A percentile compares a stretch with the other conserved stretches of the same genome.
Conservation (phyloP, 768 basidiomycete species). For the Candolleomyces aberdarensis region DNA sequence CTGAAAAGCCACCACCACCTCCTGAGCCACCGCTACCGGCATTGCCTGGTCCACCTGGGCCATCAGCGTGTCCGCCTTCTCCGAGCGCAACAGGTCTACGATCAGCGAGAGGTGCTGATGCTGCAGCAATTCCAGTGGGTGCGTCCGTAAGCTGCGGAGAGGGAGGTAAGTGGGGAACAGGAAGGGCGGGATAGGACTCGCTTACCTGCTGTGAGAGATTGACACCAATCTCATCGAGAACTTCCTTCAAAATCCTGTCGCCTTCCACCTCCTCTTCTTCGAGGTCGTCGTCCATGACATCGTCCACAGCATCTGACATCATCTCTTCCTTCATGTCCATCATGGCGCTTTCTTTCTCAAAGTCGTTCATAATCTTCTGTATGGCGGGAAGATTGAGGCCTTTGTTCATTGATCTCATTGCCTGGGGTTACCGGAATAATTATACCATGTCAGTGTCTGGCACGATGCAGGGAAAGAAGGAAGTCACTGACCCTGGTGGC, state of each 20-base stretch:
- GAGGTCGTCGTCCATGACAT: slow-evolving; percentile 88
- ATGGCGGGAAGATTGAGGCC: slow-evolving; percentile 94
- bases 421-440: slow-evolving; percentile 43
- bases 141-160: slow-evolving; percentile 71
- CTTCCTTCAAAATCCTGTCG: slow-evolving; percentile 92
- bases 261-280: slow-evolving; percentile 97
- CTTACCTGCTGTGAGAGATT: slow-evolving; percentile 79
- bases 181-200: background rate
- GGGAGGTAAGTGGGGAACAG: slow-evolving; percentile 1
- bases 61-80: slow-evolving; percentile 45
- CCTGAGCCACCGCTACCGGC: slow-evolving; percentile 33
- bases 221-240: slow-evolving; percentile 96
- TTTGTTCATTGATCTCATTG: slow-evolving; percentile 97
- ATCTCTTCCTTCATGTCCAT: slow-evolving; percentile 99
- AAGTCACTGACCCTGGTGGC: slow-evolving; percentile 79
- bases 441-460: slow-evolving; percentile 6
- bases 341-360: slow-evolving; percentile 93
- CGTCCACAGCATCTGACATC: slow-evolving; percentile 99
- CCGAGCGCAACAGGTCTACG: slow-evolving; percentile 87
- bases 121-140: slow-evolving; percentile 65
- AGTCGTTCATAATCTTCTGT: slow-evolving; percentile 95
- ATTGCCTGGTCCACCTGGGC: slow-evolving; percentile 25
- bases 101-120: slow-evolving; percentile 56
- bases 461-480: background rate
- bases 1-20: slow-evolving; percentile 46